Conservation (phyloP, 2,329 filamentous ascomycete genomes). For the Ophiostoma pallidulum region DNA sequence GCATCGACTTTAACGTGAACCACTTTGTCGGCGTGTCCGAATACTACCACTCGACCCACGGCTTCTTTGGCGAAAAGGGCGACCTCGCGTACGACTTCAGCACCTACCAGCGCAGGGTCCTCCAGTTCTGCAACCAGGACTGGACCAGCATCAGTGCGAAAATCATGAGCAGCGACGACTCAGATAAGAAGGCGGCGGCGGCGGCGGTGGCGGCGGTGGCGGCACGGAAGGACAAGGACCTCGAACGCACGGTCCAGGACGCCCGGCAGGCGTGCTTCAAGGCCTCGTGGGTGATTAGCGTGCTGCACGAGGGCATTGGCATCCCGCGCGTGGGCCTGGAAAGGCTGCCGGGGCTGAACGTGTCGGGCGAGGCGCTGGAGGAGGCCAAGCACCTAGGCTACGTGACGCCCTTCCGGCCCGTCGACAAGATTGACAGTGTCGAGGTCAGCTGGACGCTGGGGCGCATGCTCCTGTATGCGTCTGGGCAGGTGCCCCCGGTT, state of each 20-base stretch:
- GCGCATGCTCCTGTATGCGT: conserved; percentile 91
- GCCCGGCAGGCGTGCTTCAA: conserved; percentile 94
- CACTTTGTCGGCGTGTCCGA: conserved; percentile 97
- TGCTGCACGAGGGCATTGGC: conserved; percentile 91
- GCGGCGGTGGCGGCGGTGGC: conserved; percentile 57
- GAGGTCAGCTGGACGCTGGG: conserved; percentile 97
- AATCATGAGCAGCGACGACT: conserved; percentile 50
- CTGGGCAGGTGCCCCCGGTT: conserved; percentile 69
- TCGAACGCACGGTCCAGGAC: conserved; percentile 68
- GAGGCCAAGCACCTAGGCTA: conserved; percentile 66
- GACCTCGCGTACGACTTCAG: conserved; percentile 83
- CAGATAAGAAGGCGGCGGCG: conserved; percentile 53
- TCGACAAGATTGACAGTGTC: conserved; percentile 81
- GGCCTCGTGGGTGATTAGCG: conserved; percentile 93
- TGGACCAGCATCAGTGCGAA: conserved; percentile 69
- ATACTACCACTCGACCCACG: conserved; percentile 98
- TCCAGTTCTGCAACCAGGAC: conserved; percentile 72
- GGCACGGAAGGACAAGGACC: conserved; percentile 32
- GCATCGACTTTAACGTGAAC: conserved; percentile 94
- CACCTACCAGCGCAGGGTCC: conserved; percentile 77
- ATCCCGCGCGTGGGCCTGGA: conserved; percentile 80
- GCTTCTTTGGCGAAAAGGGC: conserved; percentile 72
- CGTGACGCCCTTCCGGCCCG: conserved; percentile 78
- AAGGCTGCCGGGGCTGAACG: conserved; percentile 52
- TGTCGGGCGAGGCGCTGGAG: conserved; percentile 60